Evolutionary conservation across 2,329 filamentous ascomycete species (phyloP).

Genomic region (Parastagonospora avenae): DNA sequence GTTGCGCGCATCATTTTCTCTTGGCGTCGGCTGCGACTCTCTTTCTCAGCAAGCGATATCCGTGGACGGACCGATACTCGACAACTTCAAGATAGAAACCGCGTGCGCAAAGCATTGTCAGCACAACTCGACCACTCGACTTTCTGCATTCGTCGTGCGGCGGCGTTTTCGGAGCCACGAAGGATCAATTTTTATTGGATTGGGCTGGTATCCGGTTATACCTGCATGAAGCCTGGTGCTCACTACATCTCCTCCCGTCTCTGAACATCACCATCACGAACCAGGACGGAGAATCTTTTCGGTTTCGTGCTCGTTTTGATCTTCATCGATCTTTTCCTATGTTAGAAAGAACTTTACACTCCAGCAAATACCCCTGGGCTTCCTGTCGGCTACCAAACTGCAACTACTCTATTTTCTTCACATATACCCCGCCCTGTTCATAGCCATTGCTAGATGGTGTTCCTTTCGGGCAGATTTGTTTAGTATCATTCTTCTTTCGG

Average conservation of each 20-base stretch:
- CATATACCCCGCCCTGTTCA: slow-evolving; percentile 25
- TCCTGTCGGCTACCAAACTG: slow-evolving; percentile 13
- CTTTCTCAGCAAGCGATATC: not conserved
- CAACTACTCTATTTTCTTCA: slow-evolving; percentile 11
- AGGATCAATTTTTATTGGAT: too few species aligned
- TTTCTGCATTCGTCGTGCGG: too few species aligned
- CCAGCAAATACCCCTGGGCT: not conserved
- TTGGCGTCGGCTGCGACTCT: not conserved
- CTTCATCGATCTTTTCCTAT: slow-evolving; percentile 2
- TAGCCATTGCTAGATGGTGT: slow-evolving; percentile 7
- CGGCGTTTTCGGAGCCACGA: too few species aligned
- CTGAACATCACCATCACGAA: too few species aligned
- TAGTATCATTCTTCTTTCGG: too few species aligned
- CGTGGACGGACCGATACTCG: not conserved
- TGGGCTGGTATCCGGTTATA: too few species aligned
- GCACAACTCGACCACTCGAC: too few species aligned
- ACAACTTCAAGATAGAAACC: too few species aligned
- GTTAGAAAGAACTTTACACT: not conserved
- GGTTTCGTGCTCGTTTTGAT: not conserved
- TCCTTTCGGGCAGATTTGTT: not conserved
- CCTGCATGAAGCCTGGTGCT: too few species aligned
- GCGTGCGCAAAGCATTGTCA: too few species aligned
- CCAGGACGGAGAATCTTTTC: too few species aligned
- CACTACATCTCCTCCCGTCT: too few species aligned
- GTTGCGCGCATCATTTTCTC: not conserved